Percentiles rank a stretch among this genome's conserved stretches.
Evolutionary conservation across 208 protist species (phyloP).

Genomic region (Leishmania lainsoni): DNA sequence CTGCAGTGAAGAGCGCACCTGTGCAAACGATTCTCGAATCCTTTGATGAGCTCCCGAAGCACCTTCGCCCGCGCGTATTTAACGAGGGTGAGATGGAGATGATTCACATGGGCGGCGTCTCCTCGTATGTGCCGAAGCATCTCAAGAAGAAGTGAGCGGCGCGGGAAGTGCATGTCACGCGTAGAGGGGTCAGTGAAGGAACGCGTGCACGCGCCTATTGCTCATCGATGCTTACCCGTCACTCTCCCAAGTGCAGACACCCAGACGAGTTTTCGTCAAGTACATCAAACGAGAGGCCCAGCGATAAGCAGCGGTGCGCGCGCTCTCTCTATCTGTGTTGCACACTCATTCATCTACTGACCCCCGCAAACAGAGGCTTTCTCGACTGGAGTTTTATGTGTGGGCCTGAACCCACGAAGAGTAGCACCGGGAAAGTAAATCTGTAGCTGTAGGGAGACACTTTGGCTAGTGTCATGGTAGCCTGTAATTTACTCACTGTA

Average conservation of each 20-base stretch:
- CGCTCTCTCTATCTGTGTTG: neutral
- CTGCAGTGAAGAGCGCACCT: neutral
- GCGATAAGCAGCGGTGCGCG: neutral
- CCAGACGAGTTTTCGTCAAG: neutral
- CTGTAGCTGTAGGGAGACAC: too few species aligned
- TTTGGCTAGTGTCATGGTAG: too few species aligned
- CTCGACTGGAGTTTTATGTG: too few species aligned
- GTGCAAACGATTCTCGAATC: slow-evolving; percentile 41
- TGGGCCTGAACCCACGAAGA: too few species aligned
- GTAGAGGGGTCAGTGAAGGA: neutral
- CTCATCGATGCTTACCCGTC: neutral
- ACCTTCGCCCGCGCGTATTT: slow-evolving; percentile 64
- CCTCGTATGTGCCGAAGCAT: slow-evolving; percentile 79
- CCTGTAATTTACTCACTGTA: too few species aligned
- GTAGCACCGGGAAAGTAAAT: too few species aligned
- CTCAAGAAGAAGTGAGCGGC: slow-evolving; percentile 63
- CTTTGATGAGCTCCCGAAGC: slow-evolving; percentile 60
- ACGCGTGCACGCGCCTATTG: neutral
- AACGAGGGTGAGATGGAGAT: slow-evolving; percentile 76
- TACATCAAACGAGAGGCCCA: neutral
- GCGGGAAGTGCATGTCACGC: neutral
- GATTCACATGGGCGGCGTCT: slow-evolving; percentile 75
- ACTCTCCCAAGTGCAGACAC: neutral
- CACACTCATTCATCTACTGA: neutral
- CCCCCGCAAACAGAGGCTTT: neutral